Conservation (phyloP, 176 grass and related monocot species). For the Ananas comosus region DNA sequence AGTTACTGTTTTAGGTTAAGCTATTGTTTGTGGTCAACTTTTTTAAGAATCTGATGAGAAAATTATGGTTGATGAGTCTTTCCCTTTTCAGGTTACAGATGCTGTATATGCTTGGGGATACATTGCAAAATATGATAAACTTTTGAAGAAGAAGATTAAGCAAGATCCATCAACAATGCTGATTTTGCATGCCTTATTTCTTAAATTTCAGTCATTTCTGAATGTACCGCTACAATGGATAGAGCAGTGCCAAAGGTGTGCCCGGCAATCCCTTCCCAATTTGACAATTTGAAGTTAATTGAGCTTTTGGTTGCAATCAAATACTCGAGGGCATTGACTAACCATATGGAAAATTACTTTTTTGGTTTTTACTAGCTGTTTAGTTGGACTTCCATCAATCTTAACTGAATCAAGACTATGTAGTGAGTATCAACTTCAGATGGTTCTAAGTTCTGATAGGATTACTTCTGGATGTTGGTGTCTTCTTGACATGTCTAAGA, state of each 20-base stretch:
- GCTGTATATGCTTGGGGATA: slow-evolving; percentile 53
- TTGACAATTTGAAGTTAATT: not conserved
- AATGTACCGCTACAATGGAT: slow-evolving; percentile 44
- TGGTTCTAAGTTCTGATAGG: no score
- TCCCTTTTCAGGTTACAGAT: slow-evolving; percentile 46
- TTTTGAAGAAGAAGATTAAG: slow-evolving; percentile 42
- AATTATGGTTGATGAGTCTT: not conserved
- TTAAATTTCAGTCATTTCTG: slow-evolving; percentile 48
- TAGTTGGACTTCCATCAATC: not conserved
- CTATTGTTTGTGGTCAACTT: not conserved
- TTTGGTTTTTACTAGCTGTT: slow-evolving; percentile 5
- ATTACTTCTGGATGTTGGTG: no score
- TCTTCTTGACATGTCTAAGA: no score
- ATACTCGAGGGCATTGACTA: not conserved
- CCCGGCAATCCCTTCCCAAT: not conserved
- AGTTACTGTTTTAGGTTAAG: not conserved
- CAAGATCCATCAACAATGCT: slow-evolving; percentile 37
- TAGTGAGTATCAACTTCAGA: no score
- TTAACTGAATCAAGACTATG: no score
- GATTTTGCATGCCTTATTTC: slow-evolving; percentile 42
- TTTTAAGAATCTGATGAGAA: not conserved
- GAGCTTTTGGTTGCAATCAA: not conserved
- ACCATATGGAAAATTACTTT: not conserved
- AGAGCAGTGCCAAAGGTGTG: slow-evolving; percentile 45
- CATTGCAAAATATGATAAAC: slow-evolving; percentile 34